Percentiles rank a stretch among this genome's conserved stretches.
Conservation (phyloP, 352 stramenopile species). For the Pythium aphanidermatum region DNA sequence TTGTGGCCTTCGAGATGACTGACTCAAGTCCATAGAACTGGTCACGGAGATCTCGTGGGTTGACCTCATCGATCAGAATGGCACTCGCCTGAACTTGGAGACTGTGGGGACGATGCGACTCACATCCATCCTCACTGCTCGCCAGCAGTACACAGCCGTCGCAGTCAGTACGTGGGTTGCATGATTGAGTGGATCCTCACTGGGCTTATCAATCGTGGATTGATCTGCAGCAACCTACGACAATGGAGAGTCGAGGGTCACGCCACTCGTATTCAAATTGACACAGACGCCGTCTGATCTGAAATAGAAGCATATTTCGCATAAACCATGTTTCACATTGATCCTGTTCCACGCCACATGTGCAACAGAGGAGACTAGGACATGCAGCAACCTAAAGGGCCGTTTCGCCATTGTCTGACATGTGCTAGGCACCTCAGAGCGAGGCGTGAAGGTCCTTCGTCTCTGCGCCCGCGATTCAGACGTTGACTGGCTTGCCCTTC, state of each 20-base stretch:
- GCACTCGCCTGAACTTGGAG: slow-evolving; percentile 41
- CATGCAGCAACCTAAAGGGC: too few relatives aligned
- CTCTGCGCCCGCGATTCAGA: slow-evolving; percentile 43
- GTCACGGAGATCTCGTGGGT: slow-evolving; percentile 28
- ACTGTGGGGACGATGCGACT: slow-evolving; percentile 26
- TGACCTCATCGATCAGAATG: slow-evolving; percentile 45
- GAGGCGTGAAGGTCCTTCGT: slow-evolving; percentile 8
- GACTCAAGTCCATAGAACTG: slow-evolving; percentile 32
- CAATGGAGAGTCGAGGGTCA: neutral
- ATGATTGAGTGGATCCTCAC: too few relatives aligned
- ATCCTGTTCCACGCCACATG: too few relatives aligned
- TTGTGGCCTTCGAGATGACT: too few relatives aligned
- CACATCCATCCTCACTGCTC: slow-evolving; percentile 35
- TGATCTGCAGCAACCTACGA: neutral
- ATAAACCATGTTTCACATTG: too few relatives aligned
- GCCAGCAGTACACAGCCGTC: slow-evolving; percentile 42
- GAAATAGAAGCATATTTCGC: too few relatives aligned
- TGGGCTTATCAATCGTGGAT: too few relatives aligned
- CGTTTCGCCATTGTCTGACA: neutral
- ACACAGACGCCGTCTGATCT: neutral
- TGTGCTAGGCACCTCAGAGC: slow-evolving; percentile 13
- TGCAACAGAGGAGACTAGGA: too few relatives aligned
- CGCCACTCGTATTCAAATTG: slow-evolving; percentile 7
- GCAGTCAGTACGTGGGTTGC: slow-evolving; percentile 36
- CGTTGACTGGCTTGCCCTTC: slow-evolving; percentile 76